Conservation (phyloP, 2,329 filamentous ascomycete genomes). For the Paecilomyces variotii region DNA sequence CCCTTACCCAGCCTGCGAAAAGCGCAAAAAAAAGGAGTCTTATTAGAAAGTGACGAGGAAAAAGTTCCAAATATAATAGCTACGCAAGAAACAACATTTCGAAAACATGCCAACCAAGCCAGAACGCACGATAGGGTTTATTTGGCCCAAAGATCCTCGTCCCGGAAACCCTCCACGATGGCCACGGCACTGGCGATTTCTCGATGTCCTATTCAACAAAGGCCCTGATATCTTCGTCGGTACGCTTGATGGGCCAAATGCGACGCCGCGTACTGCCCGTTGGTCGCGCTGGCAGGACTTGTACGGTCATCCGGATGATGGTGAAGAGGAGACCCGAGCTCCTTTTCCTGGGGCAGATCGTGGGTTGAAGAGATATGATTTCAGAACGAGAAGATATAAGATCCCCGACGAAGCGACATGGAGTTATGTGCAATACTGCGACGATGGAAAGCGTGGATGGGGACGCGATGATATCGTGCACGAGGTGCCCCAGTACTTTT, state of each 20-base stretch:
- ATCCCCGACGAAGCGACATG: slow-evolving; percentile 21
- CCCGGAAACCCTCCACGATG: slow-evolving; percentile 24
- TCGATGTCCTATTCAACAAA: slow-evolving; percentile 29
- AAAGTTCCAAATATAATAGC: not conserved
- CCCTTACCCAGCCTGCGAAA: not conserved
- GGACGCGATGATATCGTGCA: slow-evolving; percentile 8
- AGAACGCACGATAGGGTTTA: slow-evolving; percentile 13
- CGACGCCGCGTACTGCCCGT: slow-evolving; percentile 4
- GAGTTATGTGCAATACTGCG: slow-evolving; percentile 22
- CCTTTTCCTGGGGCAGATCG: slow-evolving; percentile 15
- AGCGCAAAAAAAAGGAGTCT: not conserved
- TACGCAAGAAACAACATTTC: not conserved
- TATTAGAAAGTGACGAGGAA: not conserved
- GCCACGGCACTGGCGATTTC: slow-evolving; percentile 22
- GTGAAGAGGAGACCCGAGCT: slow-evolving; percentile 2
- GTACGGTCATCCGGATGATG: slow-evolving; percentile 3
- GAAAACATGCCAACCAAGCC: not conserved
- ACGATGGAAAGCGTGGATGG: slow-evolving; percentile 4
- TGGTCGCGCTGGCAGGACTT: slow-evolving; percentile 12
- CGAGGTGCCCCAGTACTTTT: slow-evolving; percentile 14
- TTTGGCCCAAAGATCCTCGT: slow-evolving; percentile 32
- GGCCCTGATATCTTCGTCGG: slow-evolving; percentile 38
- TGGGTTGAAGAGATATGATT: slow-evolving; percentile 21
- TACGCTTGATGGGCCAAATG: slow-evolving; percentile 8
- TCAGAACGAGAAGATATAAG: slow-evolving; percentile 21